phyloP scores from a whole-genome alignment of 2,329 filamentous ascomycete genomes.

The Paecilomyces niveus region DNA sequence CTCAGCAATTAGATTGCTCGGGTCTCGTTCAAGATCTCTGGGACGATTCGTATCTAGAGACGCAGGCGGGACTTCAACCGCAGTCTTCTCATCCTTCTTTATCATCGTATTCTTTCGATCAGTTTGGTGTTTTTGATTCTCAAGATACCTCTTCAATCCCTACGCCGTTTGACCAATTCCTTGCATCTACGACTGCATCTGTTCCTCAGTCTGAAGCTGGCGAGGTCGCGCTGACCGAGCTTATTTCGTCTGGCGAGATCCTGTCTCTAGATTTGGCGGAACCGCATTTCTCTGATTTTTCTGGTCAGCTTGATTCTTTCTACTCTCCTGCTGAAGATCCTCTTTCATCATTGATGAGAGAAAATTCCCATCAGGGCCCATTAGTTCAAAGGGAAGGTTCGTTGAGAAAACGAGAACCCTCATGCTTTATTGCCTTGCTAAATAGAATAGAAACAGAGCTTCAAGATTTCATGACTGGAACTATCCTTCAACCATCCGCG shows the following conservation, averaged over 20 bases:
- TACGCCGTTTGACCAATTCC: neutral
- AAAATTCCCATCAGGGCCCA: neutral
- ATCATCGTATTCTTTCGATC: neutral
- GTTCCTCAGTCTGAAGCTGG: neutral
- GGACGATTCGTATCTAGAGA: neutral
- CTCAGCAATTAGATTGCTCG: neutral
- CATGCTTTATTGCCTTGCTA: neutral
- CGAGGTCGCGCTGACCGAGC: neutral
- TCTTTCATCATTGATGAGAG: neutral
- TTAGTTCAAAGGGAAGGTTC: neutral
- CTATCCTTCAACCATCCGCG: neutral
- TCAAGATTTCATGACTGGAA: neutral
- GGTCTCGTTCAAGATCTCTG: neutral
- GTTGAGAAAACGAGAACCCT: neutral
- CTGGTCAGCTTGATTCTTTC: neutral
- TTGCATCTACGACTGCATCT: neutral
- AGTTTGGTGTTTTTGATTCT: neutral
- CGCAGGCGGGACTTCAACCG: neutral
- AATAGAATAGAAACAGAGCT: neutral
- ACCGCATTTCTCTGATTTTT: neutral
- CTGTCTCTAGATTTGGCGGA: neutral
- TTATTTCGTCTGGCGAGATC: neutral
- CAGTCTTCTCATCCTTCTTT: neutral
- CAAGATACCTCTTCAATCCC: neutral
- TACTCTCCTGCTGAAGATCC: neutral